Evolutionary conservation across 345 rosid genomes (phyloP).

Genomic region (Populus euphratica): DNA sequence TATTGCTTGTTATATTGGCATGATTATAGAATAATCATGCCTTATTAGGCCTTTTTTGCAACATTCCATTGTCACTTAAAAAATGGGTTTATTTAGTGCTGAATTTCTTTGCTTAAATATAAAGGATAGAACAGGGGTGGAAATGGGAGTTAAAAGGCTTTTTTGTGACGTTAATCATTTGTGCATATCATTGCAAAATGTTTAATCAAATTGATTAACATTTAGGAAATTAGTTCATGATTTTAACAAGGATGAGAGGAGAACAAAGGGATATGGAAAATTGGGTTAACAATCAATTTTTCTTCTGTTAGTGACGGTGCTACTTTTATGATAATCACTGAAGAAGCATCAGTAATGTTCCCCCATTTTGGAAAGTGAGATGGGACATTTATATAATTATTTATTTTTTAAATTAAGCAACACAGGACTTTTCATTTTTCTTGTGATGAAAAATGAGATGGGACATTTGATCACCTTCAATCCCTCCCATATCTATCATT

Average conservation of each 20-base stretch:
- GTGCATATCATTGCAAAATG: neutral
- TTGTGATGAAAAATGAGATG: constrained; percentile 7
- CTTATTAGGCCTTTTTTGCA: neutral
- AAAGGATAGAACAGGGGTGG: neutral
- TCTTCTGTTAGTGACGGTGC: neutral
- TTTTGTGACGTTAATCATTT: neutral
- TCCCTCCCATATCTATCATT: constrained; percentile 8
- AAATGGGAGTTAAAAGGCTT: neutral
- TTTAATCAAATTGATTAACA: neutral
- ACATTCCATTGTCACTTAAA: neutral
- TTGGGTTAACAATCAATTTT: neutral
- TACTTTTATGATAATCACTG: neutral
- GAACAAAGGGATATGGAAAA: neutral
- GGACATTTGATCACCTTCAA: constrained; percentile 17
- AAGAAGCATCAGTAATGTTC: neutral
- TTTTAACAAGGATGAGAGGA: neutral
- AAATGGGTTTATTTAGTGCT: neutral
- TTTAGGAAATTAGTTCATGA: constrained; percentile 1
- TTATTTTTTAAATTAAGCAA: too few relatives aligned
- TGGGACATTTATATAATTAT: constrained; percentile 8
- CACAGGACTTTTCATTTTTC: too few relatives aligned
- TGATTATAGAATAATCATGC: neutral
- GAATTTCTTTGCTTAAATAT: constrained; percentile 19
- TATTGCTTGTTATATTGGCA: neutral
- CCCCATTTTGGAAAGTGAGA: constrained; percentile 2